Conservation (phyloP, 1,284 basidiomycete species). For the Ustilago xerochloae region DNA sequence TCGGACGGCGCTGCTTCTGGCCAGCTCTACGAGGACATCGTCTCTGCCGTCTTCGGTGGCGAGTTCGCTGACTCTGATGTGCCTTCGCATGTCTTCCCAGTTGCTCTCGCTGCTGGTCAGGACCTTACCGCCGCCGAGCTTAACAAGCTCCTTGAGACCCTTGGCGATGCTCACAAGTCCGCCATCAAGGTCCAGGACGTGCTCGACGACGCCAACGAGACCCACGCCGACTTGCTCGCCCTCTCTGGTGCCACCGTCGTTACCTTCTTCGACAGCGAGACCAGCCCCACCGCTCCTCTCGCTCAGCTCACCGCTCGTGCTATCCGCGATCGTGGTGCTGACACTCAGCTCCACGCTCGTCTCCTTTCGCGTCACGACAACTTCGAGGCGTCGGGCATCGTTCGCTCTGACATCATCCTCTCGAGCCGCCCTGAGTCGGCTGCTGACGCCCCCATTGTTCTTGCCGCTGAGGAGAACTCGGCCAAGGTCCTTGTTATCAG, state of each 20-base stretch:
- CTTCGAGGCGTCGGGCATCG: conserved; percentile 60
- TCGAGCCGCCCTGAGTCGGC: conserved; percentile 49
- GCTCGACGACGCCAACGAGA: conserved; percentile 41
- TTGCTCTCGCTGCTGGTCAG: conserved; percentile 53
- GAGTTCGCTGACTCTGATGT: conserved; percentile 42
- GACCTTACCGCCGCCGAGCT: conserved; percentile 50
- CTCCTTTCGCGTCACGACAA: conserved; percentile 66
- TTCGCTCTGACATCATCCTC: conserved; percentile 62
- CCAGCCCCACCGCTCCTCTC: conserved; percentile 52
- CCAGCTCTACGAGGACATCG: conserved; percentile 59
- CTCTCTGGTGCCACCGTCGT: conserved; percentile 55
- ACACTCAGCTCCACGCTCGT: conserved; percentile 53
- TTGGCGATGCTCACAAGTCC: conserved; percentile 28
- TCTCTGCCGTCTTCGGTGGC: conserved; percentile 48
- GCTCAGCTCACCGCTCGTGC: conserved; percentile 56
- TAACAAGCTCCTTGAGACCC: conserved; percentile 47
- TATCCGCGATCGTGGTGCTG: conserved; percentile 51
- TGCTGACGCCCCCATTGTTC: conserved; percentile 55
- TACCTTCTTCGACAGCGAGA: conserved; percentile 64
- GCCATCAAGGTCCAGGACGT: conserved; percentile 48
- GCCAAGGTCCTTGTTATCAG: conserved; percentile 59
- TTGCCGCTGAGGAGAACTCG: conserved; percentile 52
- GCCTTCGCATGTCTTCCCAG: conserved; percentile 48
- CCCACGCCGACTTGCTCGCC: conserved; percentile 48
- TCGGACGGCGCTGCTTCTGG: conserved; percentile 43